These are phyloP conservation scores for Lachnellula willkommii DNA, from an alignment of 2,329 filamentous ascomycete species.

Conservation along the genomic window DNA sequence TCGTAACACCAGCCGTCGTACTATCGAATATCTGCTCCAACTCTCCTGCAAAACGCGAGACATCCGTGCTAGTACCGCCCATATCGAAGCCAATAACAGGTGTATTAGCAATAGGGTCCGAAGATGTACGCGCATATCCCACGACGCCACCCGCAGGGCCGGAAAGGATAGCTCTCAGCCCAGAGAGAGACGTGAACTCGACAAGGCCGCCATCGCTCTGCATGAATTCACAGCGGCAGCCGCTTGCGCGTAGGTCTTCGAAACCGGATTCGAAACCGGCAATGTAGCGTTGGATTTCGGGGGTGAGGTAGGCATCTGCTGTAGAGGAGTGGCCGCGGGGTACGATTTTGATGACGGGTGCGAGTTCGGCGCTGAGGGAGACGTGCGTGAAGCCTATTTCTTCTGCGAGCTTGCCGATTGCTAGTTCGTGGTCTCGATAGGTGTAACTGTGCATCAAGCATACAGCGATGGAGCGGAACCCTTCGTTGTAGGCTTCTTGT, in stretches of 20 bases:
- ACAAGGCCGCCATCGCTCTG: constrained; percentile 41
- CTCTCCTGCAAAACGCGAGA: constrained; percentile 58
- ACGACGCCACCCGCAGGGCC: constrained; percentile 65
- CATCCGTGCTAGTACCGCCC: constrained; percentile 58
- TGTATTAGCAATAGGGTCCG: constrained; percentile 56
- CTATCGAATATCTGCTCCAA: constrained; percentile 72
- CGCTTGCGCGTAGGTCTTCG: constrained; percentile 44
- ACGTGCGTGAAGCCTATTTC: constrained; percentile 63
- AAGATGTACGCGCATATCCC: constrained; percentile 59
- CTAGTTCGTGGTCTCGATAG: constrained; percentile 58
- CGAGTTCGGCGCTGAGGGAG: constrained; percentile 58
- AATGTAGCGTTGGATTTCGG: constrained; percentile 63
- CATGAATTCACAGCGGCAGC: constrained; percentile 67
- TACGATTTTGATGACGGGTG: constrained; percentile 68
- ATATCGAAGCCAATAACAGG: constrained; percentile 70
- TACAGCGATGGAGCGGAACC: constrained; percentile 58
- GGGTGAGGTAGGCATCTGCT: constrained; percentile 66
- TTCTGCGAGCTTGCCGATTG: constrained; percentile 54
- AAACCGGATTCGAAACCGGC: constrained; percentile 60
- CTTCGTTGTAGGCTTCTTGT: constrained; percentile 52
- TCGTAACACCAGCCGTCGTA: constrained; percentile 71
- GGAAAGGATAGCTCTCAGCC: constrained; percentile 58
- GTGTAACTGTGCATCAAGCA: constrained; percentile 67
- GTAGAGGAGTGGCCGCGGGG: constrained; percentile 59
- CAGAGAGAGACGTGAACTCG: constrained; percentile 54